phyloP scores from a whole-genome alignment of 2,329 filamentous ascomycete species.

The Fusarium abutilonis region DNA sequence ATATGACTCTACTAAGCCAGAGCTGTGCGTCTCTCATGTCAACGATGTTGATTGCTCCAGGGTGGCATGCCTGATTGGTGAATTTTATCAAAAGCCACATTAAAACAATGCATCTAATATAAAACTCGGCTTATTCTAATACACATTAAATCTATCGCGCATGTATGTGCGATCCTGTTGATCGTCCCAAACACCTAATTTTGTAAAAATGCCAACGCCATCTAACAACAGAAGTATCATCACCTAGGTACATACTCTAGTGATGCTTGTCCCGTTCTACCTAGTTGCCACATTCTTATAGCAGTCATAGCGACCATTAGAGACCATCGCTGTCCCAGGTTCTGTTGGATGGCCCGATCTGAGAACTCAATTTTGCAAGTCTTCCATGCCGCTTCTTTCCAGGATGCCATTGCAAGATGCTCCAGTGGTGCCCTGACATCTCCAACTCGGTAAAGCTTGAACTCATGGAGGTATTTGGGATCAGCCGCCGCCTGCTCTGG shows the following conservation, averaged over 20 bases:
- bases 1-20: too few relatives aligned
- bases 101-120: too few relatives aligned
- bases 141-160: background rate
- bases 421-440: constrained; percentile 28
- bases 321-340: constrained; percentile 28
- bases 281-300: constrained; percentile 37
- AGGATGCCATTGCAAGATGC: constrained; percentile 30
- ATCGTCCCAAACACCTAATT: background rate
- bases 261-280: constrained; percentile 33
- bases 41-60: too few relatives aligned
- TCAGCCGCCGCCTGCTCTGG: constrained; percentile 21
- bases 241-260: constrained; percentile 31
- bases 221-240: constrained; percentile 8
- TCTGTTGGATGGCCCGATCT: constrained; percentile 19
- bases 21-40: too few relatives aligned
- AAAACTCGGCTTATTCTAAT: background rate
- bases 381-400: constrained; percentile 37
- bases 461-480: constrained; percentile 32
- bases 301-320: constrained; percentile 36
- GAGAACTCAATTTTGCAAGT: constrained; percentile 36
- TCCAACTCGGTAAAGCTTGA: constrained; percentile 34
- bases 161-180: background rate
- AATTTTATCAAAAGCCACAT: too few relatives aligned
- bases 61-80: too few relatives aligned
- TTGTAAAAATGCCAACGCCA: constrained; percentile 1